A percentile compares a stretch with the other conserved stretches of the same genome.
Conservation (phyloP, 2,329 filamentous ascomycete genomes). For the Orbilia ellipsospora region DNA sequence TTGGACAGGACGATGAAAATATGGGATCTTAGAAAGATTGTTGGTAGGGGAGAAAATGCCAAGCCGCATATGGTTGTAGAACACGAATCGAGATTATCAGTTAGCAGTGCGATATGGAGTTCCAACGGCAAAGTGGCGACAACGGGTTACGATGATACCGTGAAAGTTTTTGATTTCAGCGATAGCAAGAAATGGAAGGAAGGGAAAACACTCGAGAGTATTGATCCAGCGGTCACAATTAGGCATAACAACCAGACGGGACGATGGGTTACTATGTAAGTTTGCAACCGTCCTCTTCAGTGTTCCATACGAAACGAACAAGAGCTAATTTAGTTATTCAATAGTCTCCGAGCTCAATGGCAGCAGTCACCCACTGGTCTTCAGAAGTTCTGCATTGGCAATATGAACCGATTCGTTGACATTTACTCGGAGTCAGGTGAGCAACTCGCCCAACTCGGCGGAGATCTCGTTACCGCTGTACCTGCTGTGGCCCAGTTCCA, state of each 20-base stretch:
- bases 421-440: slow-evolving; percentile 84
- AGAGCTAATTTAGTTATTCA: not conserved
- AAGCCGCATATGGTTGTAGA: slow-evolving; percentile 78
- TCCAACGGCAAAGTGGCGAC: slow-evolving; percentile 86
- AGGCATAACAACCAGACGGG: slow-evolving; percentile 96
- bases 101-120: slow-evolving; percentile 93
- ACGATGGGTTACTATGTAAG: slow-evolving; percentile 74
- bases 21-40: slow-evolving; percentile 89
- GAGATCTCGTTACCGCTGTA: slow-evolving; percentile 91
- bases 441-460: slow-evolving; percentile 87
- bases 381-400: slow-evolving; percentile 90
- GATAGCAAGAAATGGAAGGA: slow-evolving; percentile 71
- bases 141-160: slow-evolving; percentile 90
- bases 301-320: not conserved
- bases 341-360: slow-evolving; percentile 84
- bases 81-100: slow-evolving; percentile 83
- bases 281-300: not conserved
- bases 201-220: slow-evolving; percentile 71
- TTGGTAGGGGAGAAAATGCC: slow-evolving; percentile 69
- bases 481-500: slow-evolving; percentile 94
- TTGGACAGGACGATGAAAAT: slow-evolving; percentile 89
- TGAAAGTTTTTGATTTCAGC: slow-evolving; percentile 80
- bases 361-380: slow-evolving; percentile 80
- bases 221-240: slow-evolving; percentile 76
- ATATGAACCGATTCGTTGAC: slow-evolving; percentile 98